Evolutionary conservation across 2,329 filamentous ascomycete genomes (phyloP), one percentile per base, ranked within the genome.

Genomic region (Fusarium sp.): DNA sequence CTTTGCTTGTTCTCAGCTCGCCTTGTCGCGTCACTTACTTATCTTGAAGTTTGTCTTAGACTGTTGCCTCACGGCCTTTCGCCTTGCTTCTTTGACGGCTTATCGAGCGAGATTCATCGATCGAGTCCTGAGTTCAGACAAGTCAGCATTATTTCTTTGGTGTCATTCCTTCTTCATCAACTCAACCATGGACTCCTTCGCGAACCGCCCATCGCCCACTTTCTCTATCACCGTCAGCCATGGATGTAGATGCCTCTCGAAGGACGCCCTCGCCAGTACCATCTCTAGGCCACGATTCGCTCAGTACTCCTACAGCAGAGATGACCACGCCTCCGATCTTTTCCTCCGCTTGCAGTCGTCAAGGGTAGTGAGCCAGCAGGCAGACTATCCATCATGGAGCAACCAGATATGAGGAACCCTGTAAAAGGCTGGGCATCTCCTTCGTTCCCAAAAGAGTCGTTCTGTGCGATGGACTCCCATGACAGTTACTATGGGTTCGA

Each of bases 201-300:
- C 72, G 66, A 70, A 70, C 54, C 37, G 54, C 45, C 59, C 60
- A 11, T 58, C 61, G 11, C 59, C 59, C 65, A 41, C 58, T 72
- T 20, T 75, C 72, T 20, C 68, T 74, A 11, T 72, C 72, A 27
- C 75, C 72, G 30, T 74, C 72, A 35, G 68, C 61, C 52, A 74
- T 74, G 72, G 72, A 74, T 34, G 39, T 75, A 27, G 72, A 74
- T 59, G 45, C 52, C 13, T 63, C 62, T 64, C 68, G 72, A 43
- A 74, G 72, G 30, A 74, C 72, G 11, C 72, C 72, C 23, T 74
- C 72, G 6, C 70, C 73, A 18, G 73, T 75, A 11, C 73, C 73
- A 23, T 75, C 73, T 35, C 57, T 74, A 16, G 52, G 72, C n/a
- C 63, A 74, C 70, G 72, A 74, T 35, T 32, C 66, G 32, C 58